phyloP scores from a whole-genome alignment of 2,329 filamentous ascomycete species.

The Emergomyces pasteurianus region DNA sequence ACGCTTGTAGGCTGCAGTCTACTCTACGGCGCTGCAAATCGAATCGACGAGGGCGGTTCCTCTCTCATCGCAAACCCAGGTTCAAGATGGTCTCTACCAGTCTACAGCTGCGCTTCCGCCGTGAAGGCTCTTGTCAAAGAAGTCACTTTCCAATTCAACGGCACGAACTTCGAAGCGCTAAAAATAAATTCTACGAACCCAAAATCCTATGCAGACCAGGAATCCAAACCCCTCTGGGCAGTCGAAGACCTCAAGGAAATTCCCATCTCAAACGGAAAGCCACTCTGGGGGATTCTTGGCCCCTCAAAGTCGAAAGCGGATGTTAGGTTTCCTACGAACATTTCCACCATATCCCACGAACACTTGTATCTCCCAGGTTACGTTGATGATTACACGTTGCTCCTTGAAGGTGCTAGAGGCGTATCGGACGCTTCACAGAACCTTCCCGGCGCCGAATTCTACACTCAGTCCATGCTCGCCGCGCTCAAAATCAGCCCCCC shows the following conservation, averaged over 20 bases:
- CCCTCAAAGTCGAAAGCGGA: neutral
- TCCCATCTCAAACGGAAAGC: slow-evolving; percentile 10
- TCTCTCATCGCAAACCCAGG: slow-evolving; percentile 28
- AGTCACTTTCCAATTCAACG: slow-evolving; percentile 32
- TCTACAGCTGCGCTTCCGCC: slow-evolving; percentile 34
- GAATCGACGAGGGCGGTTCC: slow-evolving; percentile 22
- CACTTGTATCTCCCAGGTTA: slow-evolving; percentile 1
- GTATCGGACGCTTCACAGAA: slow-evolving; percentile 13
- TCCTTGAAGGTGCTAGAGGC: neutral
- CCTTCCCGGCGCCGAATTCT: slow-evolving; percentile 24
- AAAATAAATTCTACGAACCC: slow-evolving; percentile 22
- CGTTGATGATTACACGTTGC: neutral
- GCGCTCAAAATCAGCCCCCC: slow-evolving; percentile 7
- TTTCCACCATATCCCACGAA: neutral
- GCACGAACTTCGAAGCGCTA: slow-evolving; percentile 25
- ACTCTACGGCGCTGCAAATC: slow-evolving; percentile 28
- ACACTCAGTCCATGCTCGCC: slow-evolving; percentile 13
- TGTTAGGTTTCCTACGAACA: neutral
- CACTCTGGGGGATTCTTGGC: slow-evolving; percentile 24
- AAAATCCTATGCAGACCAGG: slow-evolving; percentile 24
- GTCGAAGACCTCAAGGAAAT: slow-evolving; percentile 18
- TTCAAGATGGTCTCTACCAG: slow-evolving; percentile 30
- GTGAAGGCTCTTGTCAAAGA: slow-evolving; percentile 35
- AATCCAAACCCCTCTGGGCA: slow-evolving; percentile 23
- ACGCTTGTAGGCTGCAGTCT: slow-evolving; percentile 30